A percentile compares a stretch with the other conserved stretches of the same genome.
phyloP scores from a whole-genome alignment of 2,329 filamentous ascomycete genomes.

The Trichoderma gracile region DNA sequence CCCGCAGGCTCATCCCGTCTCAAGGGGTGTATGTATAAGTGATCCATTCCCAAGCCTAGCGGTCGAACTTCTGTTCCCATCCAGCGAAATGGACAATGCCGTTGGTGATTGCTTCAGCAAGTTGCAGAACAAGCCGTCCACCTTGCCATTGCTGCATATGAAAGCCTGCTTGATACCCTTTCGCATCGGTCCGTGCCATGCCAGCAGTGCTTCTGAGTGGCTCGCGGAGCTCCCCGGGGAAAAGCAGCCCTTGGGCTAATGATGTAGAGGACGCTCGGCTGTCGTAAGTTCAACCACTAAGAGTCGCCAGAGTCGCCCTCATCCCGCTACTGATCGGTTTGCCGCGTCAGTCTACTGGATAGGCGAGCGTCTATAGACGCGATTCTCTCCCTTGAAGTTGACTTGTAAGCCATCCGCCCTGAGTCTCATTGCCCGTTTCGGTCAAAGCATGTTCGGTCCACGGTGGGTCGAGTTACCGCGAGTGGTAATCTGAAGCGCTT shows the following conservation, averaged over 20 bases:
- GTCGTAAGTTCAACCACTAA: background rate
- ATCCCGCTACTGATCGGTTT: background rate
- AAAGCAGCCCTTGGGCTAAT: background rate
- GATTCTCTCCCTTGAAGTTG: conserved; percentile 19
- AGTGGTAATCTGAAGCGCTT: conserved; percentile 37
- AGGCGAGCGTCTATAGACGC: conserved; percentile 3
- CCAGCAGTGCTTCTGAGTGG: background rate
- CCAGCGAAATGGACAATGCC: conserved; percentile 2
- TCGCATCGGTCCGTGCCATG: background rate
- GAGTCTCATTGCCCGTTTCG: conserved; percentile 19
- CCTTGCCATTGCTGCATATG: conserved; percentile 5
- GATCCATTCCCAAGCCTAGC: background rate
- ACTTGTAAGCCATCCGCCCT: background rate
- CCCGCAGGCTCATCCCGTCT: background rate
- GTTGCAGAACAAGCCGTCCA: conserved; percentile 23
- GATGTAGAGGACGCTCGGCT: background rate
- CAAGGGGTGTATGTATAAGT: conserved; percentile 1
- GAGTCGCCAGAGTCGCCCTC: background rate
- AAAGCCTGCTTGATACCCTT: background rate
- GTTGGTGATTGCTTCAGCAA: conserved; percentile 22
- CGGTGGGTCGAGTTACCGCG: conserved; percentile 33
- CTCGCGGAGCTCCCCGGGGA: background rate
- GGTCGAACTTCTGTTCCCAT: conserved; percentile 7
- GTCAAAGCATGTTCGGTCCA: conserved; percentile 30
- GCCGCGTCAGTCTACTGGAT: background rate